These are phyloP conservation scores for Xylaria sp. DNA, from an alignment of 2,329 filamentous ascomycete species.

Conservation along the genomic window DNA sequence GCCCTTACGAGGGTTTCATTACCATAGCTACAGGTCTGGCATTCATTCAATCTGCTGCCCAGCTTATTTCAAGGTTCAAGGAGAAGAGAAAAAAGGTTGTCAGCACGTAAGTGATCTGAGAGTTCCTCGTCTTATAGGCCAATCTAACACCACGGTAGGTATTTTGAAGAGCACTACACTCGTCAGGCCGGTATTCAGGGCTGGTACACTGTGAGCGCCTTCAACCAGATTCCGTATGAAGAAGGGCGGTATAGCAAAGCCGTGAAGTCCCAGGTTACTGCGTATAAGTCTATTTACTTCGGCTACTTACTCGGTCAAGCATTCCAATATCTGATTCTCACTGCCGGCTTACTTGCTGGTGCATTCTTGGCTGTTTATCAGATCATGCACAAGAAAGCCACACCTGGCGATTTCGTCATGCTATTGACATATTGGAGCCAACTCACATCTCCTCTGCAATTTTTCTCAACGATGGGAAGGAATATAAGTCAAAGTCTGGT, in stretches of 20 bases:
- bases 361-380: slow-evolving; percentile 67
- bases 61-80: slow-evolving; percentile 57
- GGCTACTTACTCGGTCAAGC: slow-evolving; percentile 59
- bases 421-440: slow-evolving; percentile 77
- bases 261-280: slow-evolving; percentile 49
- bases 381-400: slow-evolving; percentile 64
- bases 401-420: slow-evolving; percentile 72
- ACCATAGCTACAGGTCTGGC: slow-evolving; percentile 63
- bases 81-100: slow-evolving; percentile 56
- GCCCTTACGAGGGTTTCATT: slow-evolving; percentile 67
- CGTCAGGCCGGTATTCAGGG: slow-evolving; percentile 62
- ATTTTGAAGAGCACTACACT: slow-evolving; percentile 61
- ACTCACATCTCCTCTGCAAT: slow-evolving; percentile 72
- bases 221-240: slow-evolving; percentile 65
- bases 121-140: background rate
- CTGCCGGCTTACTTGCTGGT: slow-evolving; percentile 70
- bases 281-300: slow-evolving; percentile 47
- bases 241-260: slow-evolving; percentile 59
- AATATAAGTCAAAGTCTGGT: slow-evolving; percentile 62
- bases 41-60: slow-evolving; percentile 60
- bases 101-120: slow-evolving; percentile 46
- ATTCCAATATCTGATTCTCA: slow-evolving; percentile 67
- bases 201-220: slow-evolving; percentile 64
- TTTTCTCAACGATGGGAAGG: slow-evolving; percentile 66
- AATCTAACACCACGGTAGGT: slow-evolving; percentile 31